phyloP scores from a whole-genome alignment of 768 basidiomycete species.

The Leccinum truebloodii region DNA sequence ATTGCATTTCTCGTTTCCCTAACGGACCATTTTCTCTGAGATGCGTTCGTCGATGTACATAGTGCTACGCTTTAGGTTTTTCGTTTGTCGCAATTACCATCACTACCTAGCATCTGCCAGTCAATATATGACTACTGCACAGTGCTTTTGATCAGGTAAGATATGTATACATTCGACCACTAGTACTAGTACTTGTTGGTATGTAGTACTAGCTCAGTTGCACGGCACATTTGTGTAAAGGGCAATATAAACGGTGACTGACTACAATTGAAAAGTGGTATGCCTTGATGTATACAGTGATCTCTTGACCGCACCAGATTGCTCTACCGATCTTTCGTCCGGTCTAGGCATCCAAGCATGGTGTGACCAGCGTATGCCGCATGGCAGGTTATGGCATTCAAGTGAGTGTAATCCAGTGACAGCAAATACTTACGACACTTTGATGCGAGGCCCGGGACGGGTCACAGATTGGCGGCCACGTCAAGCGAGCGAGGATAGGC shows the following conservation, averaged over 20 bases:
- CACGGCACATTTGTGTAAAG: background rate
- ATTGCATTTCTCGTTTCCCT: constrained; percentile 25
- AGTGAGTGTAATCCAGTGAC: no score
- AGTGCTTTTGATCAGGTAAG: background rate
- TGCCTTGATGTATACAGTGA: no score
- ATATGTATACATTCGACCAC: background rate
- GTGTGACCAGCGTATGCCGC: no score
- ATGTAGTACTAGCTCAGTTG: background rate
- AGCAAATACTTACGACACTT: no score
- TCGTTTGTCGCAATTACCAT: constrained; percentile 10
- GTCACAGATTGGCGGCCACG: no score
- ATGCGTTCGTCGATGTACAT: constrained; percentile 32
- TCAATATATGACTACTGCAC: constrained; percentile 10
- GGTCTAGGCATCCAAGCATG: no score
- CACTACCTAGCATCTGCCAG: constrained; percentile 20
- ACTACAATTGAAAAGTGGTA: no score
- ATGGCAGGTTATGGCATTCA: no score
- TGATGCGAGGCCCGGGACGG: no score
- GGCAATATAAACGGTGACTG: background rate
- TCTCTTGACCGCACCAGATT: background rate
- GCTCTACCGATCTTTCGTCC: no score
- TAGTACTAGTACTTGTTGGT: background rate
- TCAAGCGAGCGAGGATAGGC: no score
- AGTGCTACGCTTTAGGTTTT: constrained; percentile 20
- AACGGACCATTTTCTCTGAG: constrained; percentile 25